These are phyloP conservation scores for Podospora anserina DNA, from an alignment of 495 filamentous ascomycete species.

Conservation along the genomic window DNA sequence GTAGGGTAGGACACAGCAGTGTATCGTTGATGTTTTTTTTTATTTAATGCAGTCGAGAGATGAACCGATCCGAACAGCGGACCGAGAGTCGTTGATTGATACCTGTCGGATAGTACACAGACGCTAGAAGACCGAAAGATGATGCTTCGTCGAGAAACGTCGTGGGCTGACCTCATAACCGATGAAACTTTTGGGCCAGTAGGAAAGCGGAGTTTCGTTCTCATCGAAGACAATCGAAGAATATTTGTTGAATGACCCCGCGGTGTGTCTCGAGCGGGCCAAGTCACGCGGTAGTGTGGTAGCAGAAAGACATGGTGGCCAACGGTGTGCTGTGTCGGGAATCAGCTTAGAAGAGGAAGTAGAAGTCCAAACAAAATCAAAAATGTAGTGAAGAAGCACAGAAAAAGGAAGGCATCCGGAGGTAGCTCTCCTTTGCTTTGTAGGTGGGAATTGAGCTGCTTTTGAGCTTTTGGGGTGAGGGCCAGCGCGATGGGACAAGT, in stretches of 20 bases:
- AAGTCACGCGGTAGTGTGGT: neutral
- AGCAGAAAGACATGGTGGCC: neutral
- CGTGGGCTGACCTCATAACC: slow-evolving; percentile 7
- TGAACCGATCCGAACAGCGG: neutral
- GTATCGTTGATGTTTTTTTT: neutral
- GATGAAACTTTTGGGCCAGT: slow-evolving; percentile 2
- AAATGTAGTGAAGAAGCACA: neutral
- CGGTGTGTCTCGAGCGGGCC: slow-evolving; percentile 5
- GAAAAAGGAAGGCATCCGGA: neutral
- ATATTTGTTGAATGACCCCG: slow-evolving; percentile 3
- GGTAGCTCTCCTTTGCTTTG: neutral
- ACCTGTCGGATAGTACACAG: neutral
- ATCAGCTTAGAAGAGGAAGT: neutral
- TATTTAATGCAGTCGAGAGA: neutral
- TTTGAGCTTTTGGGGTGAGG: neutral
- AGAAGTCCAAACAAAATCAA: neutral
- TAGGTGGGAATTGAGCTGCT: neutral
- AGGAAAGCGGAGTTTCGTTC: slow-evolving; percentile 3
- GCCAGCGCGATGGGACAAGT: neutral
- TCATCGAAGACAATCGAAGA: slow-evolving; percentile 12
- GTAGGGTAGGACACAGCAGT: neutral
- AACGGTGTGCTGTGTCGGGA: neutral
- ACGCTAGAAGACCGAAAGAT: neutral
- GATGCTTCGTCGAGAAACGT: neutral
- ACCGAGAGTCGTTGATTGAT: neutral